Percentiles rank a stretch among this genome's conserved stretches.
phyloP scores from a whole-genome alignment of 306 rosid genomes.

The Fragaria nilgerrensis region DNA sequence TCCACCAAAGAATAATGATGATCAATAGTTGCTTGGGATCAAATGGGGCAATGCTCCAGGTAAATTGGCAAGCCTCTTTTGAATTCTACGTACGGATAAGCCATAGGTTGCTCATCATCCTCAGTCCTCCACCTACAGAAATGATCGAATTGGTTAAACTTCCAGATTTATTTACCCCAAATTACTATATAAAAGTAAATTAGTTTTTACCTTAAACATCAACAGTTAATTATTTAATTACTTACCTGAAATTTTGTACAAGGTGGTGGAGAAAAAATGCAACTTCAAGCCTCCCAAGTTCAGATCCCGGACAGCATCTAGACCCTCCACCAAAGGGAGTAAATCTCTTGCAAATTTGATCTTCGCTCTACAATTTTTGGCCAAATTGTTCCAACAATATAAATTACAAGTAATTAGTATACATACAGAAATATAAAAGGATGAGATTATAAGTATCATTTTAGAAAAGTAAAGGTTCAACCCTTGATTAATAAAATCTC shows the following conservation, averaged over 20 bases:
- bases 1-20: constrained; percentile 14
- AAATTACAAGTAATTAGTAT: not conserved
- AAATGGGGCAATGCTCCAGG: constrained; percentile 28
- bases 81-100: constrained; percentile 40
- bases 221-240: not conserved
- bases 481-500: too few species aligned
- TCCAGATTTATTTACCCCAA: not conserved
- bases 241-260: constrained; percentile 33
- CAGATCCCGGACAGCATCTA: constrained; percentile 40
- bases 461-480: too few species aligned
- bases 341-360: constrained; percentile 32
- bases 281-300: constrained; percentile 35
- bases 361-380: constrained; percentile 20
- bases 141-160: not conserved
- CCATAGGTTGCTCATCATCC: constrained; percentile 31
- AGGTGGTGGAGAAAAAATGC: constrained; percentile 40
- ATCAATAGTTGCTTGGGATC: not conserved
- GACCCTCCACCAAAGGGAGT: constrained; percentile 43
- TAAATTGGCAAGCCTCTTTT: constrained; percentile 23
- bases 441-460: too few species aligned
- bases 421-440: not conserved
- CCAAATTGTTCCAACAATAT: not conserved
- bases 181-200: not conserved
- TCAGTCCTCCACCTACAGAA: constrained; percentile 34
- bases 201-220: not conserved